A percentile compares a stretch with the other conserved stretches of the same genome.
These are phyloP conservation scores for Bauhinia variegata DNA, from an alignment of 306 rosid genomes.

Conservation along the genomic window DNA sequence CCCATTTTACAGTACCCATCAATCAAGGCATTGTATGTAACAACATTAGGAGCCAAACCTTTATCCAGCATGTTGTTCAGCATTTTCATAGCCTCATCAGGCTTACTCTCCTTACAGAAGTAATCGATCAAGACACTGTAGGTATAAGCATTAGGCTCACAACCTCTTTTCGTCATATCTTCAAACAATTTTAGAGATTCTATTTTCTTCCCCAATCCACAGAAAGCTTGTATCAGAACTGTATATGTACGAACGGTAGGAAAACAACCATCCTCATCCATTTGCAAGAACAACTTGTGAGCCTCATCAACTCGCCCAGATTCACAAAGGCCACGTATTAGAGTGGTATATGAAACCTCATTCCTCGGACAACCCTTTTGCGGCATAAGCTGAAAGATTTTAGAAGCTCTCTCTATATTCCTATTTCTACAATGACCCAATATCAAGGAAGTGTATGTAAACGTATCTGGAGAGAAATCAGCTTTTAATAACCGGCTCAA, in stretches of 20 bases:
- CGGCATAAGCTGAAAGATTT: slow-evolving; percentile 58
- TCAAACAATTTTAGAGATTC: slow-evolving; percentile 57
- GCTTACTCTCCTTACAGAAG: slow-evolving; percentile 59
- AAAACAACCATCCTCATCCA: slow-evolving; percentile 64
- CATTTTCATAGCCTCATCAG: slow-evolving; percentile 56
- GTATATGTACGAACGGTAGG: slow-evolving; percentile 69
- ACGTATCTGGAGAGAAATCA: slow-evolving; percentile 62
- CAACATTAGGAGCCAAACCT: slow-evolving; percentile 58
- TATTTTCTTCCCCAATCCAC: slow-evolving; percentile 52
- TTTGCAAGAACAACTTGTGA: slow-evolving; percentile 56
- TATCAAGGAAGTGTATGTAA: slow-evolving; percentile 74
- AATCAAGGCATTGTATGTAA: slow-evolving; percentile 74
- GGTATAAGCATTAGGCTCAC: slow-evolving; percentile 72
- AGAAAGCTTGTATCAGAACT: slow-evolving; percentile 53
- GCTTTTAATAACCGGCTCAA: slow-evolving; percentile 51
- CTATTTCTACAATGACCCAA: slow-evolving; percentile 73
- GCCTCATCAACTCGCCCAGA: slow-evolving; percentile 53
- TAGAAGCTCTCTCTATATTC: slow-evolving; percentile 51
- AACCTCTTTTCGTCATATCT: slow-evolving; percentile 65
- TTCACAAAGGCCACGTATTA: slow-evolving; percentile 77
- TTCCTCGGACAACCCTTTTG: slow-evolving; percentile 57
- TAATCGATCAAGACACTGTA: slow-evolving; percentile 65
- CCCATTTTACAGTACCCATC: slow-evolving; percentile 72
- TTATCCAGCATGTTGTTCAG: slow-evolving; percentile 63
- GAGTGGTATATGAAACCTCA: slow-evolving; percentile 60